Base-by-base conservation (phyloP, 768 basidiomycete species). In the Clitopilus hobsonii region DNA sequence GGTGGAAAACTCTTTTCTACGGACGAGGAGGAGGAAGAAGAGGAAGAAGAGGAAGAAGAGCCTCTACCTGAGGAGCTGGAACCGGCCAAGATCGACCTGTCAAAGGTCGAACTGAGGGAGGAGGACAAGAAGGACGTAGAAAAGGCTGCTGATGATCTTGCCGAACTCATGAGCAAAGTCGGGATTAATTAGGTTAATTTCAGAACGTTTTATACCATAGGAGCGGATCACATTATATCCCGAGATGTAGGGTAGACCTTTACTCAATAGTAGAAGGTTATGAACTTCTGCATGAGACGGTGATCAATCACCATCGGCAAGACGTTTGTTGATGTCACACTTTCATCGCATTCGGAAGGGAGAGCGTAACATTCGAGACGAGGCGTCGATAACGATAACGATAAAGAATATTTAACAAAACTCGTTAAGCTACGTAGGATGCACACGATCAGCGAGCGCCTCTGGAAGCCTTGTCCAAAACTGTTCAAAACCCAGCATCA, bases 21-120 rank as follows among this genome's bases (percentile, higher is more conserved):
- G 1, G 89, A 94, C 53, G 91, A 91, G n/a, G 92, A 95, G 1
- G 90, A 91, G 22, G 83, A 85, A 29, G 86, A 91, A 49, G 88
- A 86, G 48, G 85, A 83, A 48, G 79, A 85, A 18, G 81, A 79
- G 30, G 76, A 77, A 56, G 75, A 74, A 64, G 66, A 76, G 20
- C 77, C 78, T 26, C 81, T 73, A 29, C 73, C 76, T 28, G 74
- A 71, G 11, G 71, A 68, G 22, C 69, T 67, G 24, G 68, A 65
- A 22, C 63, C 64, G 20, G 65, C 53, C 30, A 58, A 56, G 29
- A 60, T 52, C 4, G 58, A 69, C 11, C 41, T 45, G 8, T 45
- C 41, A 10, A 23, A 45, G 41, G 41, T 45, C 22, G 41, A 45
- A 20, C 22, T 45, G 41, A 45, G 41, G 51, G 69, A 74, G 54